Evolutionary conservation across 306 rosid genomes (phyloP).

Genomic region (Pueraria montana): DNA sequence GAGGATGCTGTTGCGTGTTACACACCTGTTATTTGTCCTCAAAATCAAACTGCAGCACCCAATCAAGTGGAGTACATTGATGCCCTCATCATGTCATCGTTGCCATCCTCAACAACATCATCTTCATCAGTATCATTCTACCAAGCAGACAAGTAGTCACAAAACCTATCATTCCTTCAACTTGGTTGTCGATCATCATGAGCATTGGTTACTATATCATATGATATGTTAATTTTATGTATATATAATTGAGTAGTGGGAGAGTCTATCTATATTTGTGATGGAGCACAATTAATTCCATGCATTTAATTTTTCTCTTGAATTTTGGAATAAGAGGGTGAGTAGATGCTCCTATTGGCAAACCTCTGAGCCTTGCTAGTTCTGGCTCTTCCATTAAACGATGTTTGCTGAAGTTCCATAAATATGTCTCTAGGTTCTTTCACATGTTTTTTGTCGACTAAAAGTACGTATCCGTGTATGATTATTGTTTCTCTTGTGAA

Average conservation of each 20-base stretch:
- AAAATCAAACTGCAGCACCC: conserved; percentile 44
- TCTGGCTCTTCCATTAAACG: conserved; percentile 42
- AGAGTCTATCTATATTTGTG: conserved; percentile 9
- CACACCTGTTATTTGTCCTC: conserved; percentile 32
- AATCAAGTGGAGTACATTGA: conserved; percentile 69
- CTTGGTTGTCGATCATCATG: conserved; percentile 24
- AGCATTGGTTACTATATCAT: not conserved
- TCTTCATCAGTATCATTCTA: conserved; percentile 44
- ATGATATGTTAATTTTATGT: conserved; percentile 28
- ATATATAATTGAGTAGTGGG: conserved; percentile 42
- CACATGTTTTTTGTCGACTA: conserved; percentile 58
- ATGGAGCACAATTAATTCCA: conserved; percentile 34
- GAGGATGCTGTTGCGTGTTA: conserved; percentile 23
- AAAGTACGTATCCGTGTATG: conserved; percentile 37
- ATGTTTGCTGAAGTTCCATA: conserved; percentile 48
- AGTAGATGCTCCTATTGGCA: conserved; percentile 34
- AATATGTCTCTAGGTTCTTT: conserved; percentile 47
- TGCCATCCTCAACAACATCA: conserved; percentile 52
- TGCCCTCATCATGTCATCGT: conserved; percentile 57
- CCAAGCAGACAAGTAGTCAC: conserved; percentile 43
- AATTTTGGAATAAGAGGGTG: conserved; percentile 48
- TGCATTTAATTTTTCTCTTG: conserved; percentile 47
- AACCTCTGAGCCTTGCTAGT: conserved; percentile 47
- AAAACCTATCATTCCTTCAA: conserved; percentile 47
- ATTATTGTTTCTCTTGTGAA: conserved; percentile 27